Conservation (phyloP, 2,329 filamentous ascomycete genomes). For the Sporothrix sp. region DNA sequence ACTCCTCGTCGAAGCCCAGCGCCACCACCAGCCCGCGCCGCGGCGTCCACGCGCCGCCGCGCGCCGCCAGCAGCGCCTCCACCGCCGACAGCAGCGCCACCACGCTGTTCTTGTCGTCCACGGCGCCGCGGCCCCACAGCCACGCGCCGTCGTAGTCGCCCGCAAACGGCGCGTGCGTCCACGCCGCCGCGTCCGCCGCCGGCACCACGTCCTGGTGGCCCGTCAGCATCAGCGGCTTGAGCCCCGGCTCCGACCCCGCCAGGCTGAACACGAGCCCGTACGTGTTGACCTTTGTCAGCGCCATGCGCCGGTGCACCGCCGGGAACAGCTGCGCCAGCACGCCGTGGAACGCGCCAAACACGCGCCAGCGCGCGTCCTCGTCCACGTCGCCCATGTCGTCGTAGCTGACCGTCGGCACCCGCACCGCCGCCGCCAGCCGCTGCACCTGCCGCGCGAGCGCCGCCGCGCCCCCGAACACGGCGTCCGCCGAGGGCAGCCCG, state of each 20-base stretch:
- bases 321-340: constrained; percentile 44
- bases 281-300: constrained; percentile 46
- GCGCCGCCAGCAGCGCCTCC: constrained; percentile 39
- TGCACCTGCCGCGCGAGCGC: constrained; percentile 17
- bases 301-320: constrained; percentile 30
- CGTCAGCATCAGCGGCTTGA: constrained; percentile 50
- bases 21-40: constrained; percentile 47
- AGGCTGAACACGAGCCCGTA: constrained; percentile 51
- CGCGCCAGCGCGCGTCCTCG: constrained; percentile 48
- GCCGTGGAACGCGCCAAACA: constrained; percentile 44
- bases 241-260: constrained; percentile 36
- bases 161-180: constrained; percentile 52
- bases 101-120: constrained; percentile 53
- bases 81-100: constrained; percentile 46
- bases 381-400: constrained; percentile 41
- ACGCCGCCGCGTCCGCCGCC: constrained; percentile 42
- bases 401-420: constrained; percentile 25
- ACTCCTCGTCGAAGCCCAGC: constrained; percentile 57
- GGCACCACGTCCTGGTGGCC: constrained; percentile 58
- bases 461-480: constrained; percentile 11
- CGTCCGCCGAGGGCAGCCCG: constrained; percentile 15
- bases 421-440: constrained; percentile 25
- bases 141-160: constrained; percentile 47
- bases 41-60: constrained; percentile 38
- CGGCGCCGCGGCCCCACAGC: constrained; percentile 52